Base-by-base conservation (phyloP, 148 eudicot genomes). In the Limonium bicolor region DNA sequence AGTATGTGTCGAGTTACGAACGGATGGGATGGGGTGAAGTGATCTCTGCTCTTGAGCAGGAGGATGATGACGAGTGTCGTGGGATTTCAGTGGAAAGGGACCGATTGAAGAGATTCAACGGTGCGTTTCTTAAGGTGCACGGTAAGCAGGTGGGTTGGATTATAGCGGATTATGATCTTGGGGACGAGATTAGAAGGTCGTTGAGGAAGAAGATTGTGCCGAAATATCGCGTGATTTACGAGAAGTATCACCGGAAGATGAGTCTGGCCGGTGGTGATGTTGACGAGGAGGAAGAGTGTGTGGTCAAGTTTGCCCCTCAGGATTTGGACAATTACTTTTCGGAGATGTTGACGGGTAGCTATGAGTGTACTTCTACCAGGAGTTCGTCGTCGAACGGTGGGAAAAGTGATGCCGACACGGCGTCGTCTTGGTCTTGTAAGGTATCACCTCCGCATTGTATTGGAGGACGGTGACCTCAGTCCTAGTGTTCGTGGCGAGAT, bases 261-360 rank as follows among this genome's bases (percentile, higher is more conserved):
- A n/a, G n/a, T n/a, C n/a, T n/a, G n/a, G n/a, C n/a, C n/a, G n/a
- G n/a, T n/a, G n/a, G n/a, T n/a, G n/a, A n/a, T n/a, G 42, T 28
- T 70, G 54, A 53, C 38, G 56, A 19, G 44, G 37, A 36, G 64
- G 34, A 62, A 65, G 74, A 69, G 45, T 27, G 68, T 0, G 54
- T 64, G 3, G 67, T 77, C 47, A 69, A 74, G 53, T 77, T 60
- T 56, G 72, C 79, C 45, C 97, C 93, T 4, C 82, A 75, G 25
- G 83, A 90, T 70, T 50, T 90, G 52, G 70, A 67, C 12, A 77
- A 77, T 70, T 80, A 72, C 62, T 50, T 84, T 51, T 74, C 73
- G 15, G 92, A n/a, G n/a, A n/a, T n/a, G n/a, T n/a, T n/a, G n/a
- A n/a, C n/a, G n/a, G n/a, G n/a, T n/a, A n/a, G n/a, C n/a, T n/a